Evolutionary conservation across 495 filamentous ascomycete species (phyloP).

Genomic region (Physcia stellaris): DNA sequence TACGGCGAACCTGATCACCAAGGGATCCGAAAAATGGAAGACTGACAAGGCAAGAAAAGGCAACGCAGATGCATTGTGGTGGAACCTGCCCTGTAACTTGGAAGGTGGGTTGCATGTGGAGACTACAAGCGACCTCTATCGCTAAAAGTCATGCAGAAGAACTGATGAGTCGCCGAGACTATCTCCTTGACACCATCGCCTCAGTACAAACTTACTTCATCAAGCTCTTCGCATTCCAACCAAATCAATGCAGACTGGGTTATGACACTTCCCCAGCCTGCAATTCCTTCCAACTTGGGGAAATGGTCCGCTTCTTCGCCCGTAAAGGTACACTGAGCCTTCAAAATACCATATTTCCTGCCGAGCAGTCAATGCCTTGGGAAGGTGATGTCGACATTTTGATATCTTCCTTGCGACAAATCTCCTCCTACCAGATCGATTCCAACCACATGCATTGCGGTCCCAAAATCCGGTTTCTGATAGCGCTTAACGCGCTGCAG

Average conservation of each 20-base stretch:
- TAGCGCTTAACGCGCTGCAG: slow-evolving; percentile 49
- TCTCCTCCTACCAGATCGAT: slow-evolving; percentile 70
- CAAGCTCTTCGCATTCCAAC: slow-evolving; percentile 44
- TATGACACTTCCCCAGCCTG: slow-evolving; percentile 64
- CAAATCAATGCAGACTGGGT: slow-evolving; percentile 52
- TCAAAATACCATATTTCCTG: slow-evolving; percentile 21
- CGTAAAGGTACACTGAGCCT: slow-evolving; percentile 26
- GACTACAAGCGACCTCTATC: not conserved
- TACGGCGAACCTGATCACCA: slow-evolving; percentile 49
- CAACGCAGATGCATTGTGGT: slow-evolving; percentile 45
- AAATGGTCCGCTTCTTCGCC: slow-evolving; percentile 69
- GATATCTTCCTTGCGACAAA: slow-evolving; percentile 42
- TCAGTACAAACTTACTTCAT: slow-evolving; percentile 66
- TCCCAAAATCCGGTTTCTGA: slow-evolving; percentile 49
- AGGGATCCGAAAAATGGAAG: slow-evolving; percentile 53
- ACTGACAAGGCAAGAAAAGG: slow-evolving; percentile 24
- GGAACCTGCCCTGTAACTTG: slow-evolving; percentile 55
- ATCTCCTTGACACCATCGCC: slow-evolving; percentile 59
- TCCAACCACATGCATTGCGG: slow-evolving; percentile 66
- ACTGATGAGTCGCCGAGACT: slow-evolving; percentile 53
- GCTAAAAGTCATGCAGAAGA: slow-evolving; percentile 39
- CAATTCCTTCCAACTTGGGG: slow-evolving; percentile 76
- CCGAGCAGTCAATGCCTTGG: slow-evolving; percentile 13
- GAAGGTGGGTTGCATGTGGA: slow-evolving; percentile 45
- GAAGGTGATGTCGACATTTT: slow-evolving; percentile 34